Base-by-base conservation (phyloP, 73 alveolate genomes). In the Paramecium tetraurelia region DNA sequence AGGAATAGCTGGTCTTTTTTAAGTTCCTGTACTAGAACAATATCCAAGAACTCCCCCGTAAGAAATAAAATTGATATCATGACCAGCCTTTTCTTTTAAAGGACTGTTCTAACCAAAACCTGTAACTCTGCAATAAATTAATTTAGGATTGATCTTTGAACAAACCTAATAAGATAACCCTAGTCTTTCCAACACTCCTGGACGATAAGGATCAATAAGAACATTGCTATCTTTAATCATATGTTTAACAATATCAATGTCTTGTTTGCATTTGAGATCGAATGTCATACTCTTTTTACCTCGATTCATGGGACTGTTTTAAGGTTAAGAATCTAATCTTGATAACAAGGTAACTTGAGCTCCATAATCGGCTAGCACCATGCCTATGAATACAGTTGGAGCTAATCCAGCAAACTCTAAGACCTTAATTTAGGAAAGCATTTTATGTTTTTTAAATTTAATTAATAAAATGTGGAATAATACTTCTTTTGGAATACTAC, bases 121-220 rank as follows among this genome's bases (percentile, higher is more conserved):
- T 12, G 93, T 44, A 4, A 93, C 92, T 53, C 96, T 93, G 8
- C 85, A 92, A 80, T 77, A 89, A 43, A 93, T 59, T 44, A 93
- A 72, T 41, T 85, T 93, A 7, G 86, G 89, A 36, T 93, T 93
- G 29, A 85, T 11, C 43, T 85, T 33, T 35, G 40, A 10, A 9
- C 80, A 43, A 22, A 89, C 85, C 3, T 80, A 70, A 2, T 77
- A 89, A 9, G 93, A 93, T 8, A 93, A 86, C 0, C 93, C 95
- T 33, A 89, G 85, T 58, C 77, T 90, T 50, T 89, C 96, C 72
- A 89, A 71, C 7, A 83, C 92, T 29, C 96, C 96, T 40, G 96
- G 96, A 44, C 95, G 84, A 83, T 43, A 89, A 71, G 93, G 72
- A 69, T 93, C 96, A 22, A 93, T 50, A 8, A 93, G 58, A 31